phyloP scores from a whole-genome alignment of 2,329 filamentous ascomycete species.

The Nothopassalora personata region DNA sequence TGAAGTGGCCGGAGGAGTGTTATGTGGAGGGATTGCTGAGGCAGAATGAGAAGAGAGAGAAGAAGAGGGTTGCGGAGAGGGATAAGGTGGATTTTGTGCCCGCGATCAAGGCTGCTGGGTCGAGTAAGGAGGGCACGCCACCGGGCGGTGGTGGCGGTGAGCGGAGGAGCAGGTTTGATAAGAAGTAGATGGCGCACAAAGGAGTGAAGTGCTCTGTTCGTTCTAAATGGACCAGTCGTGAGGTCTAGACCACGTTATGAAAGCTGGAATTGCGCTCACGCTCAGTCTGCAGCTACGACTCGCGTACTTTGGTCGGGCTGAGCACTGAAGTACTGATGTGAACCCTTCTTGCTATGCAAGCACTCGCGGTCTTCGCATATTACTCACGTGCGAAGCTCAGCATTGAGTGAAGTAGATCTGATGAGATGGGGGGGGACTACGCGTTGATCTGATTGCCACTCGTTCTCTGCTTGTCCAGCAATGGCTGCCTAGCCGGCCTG shows the following conservation, averaged over 20 bases:
- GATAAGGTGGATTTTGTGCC: slow-evolving; percentile 31
- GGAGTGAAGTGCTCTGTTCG: background rate
- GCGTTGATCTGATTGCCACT: background rate
- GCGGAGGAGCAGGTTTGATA: slow-evolving; percentile 16
- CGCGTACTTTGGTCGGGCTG: too few relatives aligned
- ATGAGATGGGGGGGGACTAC: background rate
- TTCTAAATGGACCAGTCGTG: too few relatives aligned
- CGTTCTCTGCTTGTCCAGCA: background rate
- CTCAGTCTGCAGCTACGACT: too few relatives aligned
- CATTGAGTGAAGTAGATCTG: background rate
- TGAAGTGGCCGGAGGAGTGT: slow-evolving; percentile 38
- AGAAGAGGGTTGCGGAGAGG: slow-evolving; percentile 33
- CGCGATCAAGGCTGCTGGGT: slow-evolving; percentile 13
- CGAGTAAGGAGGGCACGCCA: slow-evolving; percentile 6
- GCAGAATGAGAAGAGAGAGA: slow-evolving; percentile 35
- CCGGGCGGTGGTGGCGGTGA: background rate
- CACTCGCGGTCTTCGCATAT: background rate
- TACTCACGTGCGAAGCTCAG: background rate
- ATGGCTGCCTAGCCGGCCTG: background rate
- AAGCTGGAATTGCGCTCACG: too few relatives aligned
- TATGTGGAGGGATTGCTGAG: slow-evolving; percentile 35
- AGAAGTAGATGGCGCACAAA: background rate
- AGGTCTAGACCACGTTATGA: too few relatives aligned
- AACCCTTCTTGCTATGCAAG: too few relatives aligned
- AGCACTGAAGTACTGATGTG: too few relatives aligned